Evolutionary conservation across 108 stramenopile genomes (phyloP).

Genomic region (Nannochloropsis granulata): DNA sequence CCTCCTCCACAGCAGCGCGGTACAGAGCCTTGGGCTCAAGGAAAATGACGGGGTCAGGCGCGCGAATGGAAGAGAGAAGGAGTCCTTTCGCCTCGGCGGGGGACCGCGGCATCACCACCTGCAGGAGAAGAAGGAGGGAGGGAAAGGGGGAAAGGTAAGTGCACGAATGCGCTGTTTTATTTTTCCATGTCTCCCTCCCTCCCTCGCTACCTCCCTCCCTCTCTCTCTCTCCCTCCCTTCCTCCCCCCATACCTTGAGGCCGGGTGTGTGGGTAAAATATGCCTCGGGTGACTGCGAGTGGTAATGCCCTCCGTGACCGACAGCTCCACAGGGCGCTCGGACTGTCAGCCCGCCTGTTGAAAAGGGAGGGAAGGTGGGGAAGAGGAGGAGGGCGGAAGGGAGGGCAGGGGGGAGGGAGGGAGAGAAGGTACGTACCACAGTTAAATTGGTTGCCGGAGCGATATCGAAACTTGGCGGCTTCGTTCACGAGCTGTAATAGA

Average conservation of each 20-base stretch:
- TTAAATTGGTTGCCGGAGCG: slow-evolving; percentile 87
- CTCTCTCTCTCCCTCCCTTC: not conserved
- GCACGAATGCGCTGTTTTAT: not conserved
- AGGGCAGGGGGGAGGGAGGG: not conserved
- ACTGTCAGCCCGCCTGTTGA: slow-evolving; percentile 66
- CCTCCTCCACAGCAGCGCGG: slow-evolving; percentile 81
- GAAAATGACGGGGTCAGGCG: slow-evolving; percentile 84
- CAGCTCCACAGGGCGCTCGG: slow-evolving; percentile 82
- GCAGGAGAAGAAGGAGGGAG: not conserved
- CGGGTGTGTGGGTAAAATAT: slow-evolving; percentile 83
- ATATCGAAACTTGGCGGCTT: slow-evolving; percentile 89
- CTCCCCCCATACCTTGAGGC: slow-evolving; percentile 43
- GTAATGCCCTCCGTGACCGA: slow-evolving; percentile 70
- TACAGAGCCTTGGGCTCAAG: slow-evolving; percentile 94
- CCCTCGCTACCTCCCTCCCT: not conserved
- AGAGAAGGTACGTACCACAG: slow-evolving; percentile 22
- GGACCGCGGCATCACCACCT: slow-evolving; percentile 83
- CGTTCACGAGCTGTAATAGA: slow-evolving; percentile 68
- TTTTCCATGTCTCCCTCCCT: not conserved
- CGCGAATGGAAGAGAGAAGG: slow-evolving; percentile 65
- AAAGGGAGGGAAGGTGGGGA: no score
- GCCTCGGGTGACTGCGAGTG: slow-evolving; percentile 92
- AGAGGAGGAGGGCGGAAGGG: not conserved
- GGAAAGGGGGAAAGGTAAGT: not conserved
- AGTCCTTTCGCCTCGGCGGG: slow-evolving; percentile 84